phyloP scores from a whole-genome alignment of 1,284 basidiomycete species.

The Ganoderma lucidum region DNA sequence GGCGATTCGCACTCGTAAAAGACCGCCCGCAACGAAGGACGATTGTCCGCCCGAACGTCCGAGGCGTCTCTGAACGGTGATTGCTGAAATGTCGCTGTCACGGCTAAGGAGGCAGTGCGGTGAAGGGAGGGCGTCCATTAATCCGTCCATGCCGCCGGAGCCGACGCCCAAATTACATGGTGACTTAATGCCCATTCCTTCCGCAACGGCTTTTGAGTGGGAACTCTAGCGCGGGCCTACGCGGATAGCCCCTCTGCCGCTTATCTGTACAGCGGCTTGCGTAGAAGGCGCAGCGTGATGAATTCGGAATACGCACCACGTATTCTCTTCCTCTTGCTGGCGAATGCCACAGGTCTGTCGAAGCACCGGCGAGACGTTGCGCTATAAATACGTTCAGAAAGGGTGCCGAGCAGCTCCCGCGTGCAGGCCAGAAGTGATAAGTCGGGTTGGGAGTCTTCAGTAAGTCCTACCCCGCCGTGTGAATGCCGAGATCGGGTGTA shows the following conservation, averaged over 20 bases:
- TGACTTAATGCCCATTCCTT: background rate
- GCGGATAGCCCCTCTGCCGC: slow-evolving; percentile 10
- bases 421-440: background rate
- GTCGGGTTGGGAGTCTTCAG: background rate
- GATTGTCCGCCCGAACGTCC: background rate
- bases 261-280: slow-evolving; percentile 12
- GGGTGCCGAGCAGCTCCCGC: background rate
- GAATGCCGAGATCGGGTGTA: slow-evolving; percentile 10
- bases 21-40: background rate
- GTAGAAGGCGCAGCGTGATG: slow-evolving; percentile 5
- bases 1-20: background rate
- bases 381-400: slow-evolving; percentile 5
- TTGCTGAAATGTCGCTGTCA: slow-evolving; percentile 1
- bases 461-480: slow-evolving; percentile 1
- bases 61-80: background rate
- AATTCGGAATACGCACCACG: slow-evolving; percentile 14
- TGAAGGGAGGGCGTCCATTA: background rate
- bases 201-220: slow-evolving; percentile 13
- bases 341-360: slow-evolving; percentile 18
- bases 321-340: slow-evolving; percentile 15
- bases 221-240: slow-evolving; percentile 4
- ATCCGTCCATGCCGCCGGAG: background rate
- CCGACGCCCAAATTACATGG: slow-evolving; percentile 6
- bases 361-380: slow-evolving; percentile 14
- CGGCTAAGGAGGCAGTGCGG: slow-evolving; percentile 1